phyloP scores from a whole-genome alignment of 176 grass and related monocot genomes.

The Elymus sibiricus region DNA sequence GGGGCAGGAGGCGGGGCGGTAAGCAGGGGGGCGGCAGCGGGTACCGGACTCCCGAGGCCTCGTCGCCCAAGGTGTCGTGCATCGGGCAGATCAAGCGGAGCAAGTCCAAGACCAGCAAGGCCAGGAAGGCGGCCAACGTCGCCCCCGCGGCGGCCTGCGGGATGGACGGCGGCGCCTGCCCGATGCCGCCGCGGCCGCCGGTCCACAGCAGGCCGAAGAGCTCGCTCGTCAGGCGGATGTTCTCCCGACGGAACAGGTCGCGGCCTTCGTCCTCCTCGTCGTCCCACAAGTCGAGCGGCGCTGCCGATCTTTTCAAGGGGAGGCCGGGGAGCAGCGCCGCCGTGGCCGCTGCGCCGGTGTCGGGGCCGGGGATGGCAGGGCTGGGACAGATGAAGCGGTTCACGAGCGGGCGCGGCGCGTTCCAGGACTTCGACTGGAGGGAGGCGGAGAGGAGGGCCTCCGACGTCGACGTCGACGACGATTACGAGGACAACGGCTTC shows the following conservation, averaged over 20 bases:
- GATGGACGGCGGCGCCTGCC: constrained; percentile 48
- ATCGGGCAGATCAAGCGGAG: constrained; percentile 85
- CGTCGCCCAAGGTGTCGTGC: constrained; percentile 87
- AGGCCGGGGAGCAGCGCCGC: background rate
- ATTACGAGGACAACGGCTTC: constrained; percentile 35
- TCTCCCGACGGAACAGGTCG: constrained; percentile 47
- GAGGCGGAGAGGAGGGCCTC: constrained; percentile 12
- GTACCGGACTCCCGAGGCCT: constrained; percentile 62
- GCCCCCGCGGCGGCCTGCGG: background rate
- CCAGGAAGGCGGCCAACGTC: background rate
- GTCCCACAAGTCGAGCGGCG: background rate
- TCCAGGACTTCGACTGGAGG: constrained; percentile 81
- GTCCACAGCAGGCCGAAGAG: background rate
- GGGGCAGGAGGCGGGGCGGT: background rate
- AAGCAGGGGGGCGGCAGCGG: constrained; percentile 3
- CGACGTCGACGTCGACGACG: background rate
- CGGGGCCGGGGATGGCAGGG: background rate
- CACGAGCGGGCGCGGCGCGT: constrained; percentile 58
- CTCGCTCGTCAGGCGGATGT: constrained; percentile 44
- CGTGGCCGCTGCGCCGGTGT: background rate
- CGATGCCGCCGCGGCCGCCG: constrained; percentile 7
- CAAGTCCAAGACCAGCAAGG: constrained; percentile 33
- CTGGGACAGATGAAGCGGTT: constrained; percentile 87
- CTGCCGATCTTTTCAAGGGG: background rate
- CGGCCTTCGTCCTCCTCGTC: background rate